phyloP scores from a whole-genome alignment of 2,329 filamentous ascomycete genomes.

The Aspergillus clavatus region DNA sequence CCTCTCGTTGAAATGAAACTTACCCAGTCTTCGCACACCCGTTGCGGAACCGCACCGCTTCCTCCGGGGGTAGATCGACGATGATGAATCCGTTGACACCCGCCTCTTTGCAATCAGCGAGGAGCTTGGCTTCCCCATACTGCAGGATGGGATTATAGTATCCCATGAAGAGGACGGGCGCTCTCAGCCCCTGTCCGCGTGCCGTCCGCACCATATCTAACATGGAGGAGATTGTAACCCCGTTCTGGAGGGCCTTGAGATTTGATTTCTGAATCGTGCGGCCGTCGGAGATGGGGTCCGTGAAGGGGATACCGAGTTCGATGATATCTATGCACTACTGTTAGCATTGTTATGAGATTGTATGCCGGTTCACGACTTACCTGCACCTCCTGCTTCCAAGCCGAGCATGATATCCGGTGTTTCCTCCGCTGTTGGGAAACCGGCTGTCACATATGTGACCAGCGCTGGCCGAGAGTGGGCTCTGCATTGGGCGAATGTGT shows the following conservation, averaged over 20 bases:
- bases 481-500: conserved; percentile 51
- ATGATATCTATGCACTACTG: conserved; percentile 64
- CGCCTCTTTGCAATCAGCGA: conserved; percentile 73
- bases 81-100: conserved; percentile 96
- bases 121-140: conserved; percentile 81
- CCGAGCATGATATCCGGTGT: conserved; percentile 77
- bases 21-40: conserved; percentile 72
- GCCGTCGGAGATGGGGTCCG: conserved; percentile 91
- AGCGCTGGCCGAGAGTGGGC: conserved; percentile 62
- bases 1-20: conserved; percentile 22
- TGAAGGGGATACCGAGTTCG: conserved; percentile 91
- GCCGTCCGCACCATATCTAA: conserved; percentile 79
- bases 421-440: conserved; percentile 71
- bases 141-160: conserved; percentile 93
- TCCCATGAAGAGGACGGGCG: conserved; percentile 88
- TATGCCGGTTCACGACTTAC: conserved; percentile 48
- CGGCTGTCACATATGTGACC: conserved; percentile 91
- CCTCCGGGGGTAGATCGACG: conserved; percentile 91
- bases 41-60: conserved; percentile 85
- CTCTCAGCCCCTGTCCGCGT: conserved; percentile 66
- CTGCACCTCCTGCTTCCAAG: conserved; percentile 85
- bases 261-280: conserved; percentile 93
- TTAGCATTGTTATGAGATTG: neutral
- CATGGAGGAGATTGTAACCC: conserved; percentile 71
- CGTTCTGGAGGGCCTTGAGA: conserved; percentile 77